A percentile compares a stretch with the other conserved stretches of the same genome.
Evolutionary conservation across 768 basidiomycete species (phyloP).

Genomic region (Mrakia blollopis): DNA sequence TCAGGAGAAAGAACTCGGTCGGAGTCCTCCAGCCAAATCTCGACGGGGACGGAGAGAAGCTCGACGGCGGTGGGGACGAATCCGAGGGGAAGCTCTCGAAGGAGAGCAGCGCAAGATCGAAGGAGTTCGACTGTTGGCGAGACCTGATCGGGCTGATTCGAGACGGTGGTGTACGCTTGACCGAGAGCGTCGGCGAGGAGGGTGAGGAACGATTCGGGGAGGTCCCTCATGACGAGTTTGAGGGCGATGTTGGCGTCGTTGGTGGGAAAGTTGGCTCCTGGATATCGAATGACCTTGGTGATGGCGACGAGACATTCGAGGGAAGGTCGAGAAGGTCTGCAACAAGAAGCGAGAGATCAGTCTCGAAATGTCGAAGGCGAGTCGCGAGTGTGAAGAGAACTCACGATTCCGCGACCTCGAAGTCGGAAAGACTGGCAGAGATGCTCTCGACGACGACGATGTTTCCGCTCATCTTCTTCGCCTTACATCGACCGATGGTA

Average conservation of each 20-base stretch:
- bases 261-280: slow-evolving; percentile 20
- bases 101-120: slow-evolving; percentile 7
- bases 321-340: slow-evolving; percentile 15
- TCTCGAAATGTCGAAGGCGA: too few relatives aligned
- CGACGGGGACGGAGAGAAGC: slow-evolving; percentile 3
- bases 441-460: slow-evolving; percentile 30
- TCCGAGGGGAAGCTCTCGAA: slow-evolving; percentile 23
- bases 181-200: slow-evolving; percentile 19
- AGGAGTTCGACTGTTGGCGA: slow-evolving; percentile 10
- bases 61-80: slow-evolving; percentile 16
- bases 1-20: slow-evolving; percentile 2
- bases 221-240: slow-evolving; percentile 23
- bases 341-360: background rate
- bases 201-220: slow-evolving; percentile 27
- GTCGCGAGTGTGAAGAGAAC: background rate
- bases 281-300: slow-evolving; percentile 16
- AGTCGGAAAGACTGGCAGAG: slow-evolving; percentile 25
- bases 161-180: slow-evolving; percentile 13
- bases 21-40: slow-evolving; percentile 22
- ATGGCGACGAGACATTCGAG: slow-evolving; percentile 24
- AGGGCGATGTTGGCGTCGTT: slow-evolving; percentile 27
- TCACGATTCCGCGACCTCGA: slow-evolving; percentile 28
- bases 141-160: slow-evolving; percentile 12
- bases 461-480: slow-evolving; percentile 29
- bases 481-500: slow-evolving; percentile 16